Evolutionary conservation across 2,329 filamentous ascomycete species (phyloP), one percentile per base, ranked within the genome.

Genomic region (Cercospora nicotianae): DNA sequence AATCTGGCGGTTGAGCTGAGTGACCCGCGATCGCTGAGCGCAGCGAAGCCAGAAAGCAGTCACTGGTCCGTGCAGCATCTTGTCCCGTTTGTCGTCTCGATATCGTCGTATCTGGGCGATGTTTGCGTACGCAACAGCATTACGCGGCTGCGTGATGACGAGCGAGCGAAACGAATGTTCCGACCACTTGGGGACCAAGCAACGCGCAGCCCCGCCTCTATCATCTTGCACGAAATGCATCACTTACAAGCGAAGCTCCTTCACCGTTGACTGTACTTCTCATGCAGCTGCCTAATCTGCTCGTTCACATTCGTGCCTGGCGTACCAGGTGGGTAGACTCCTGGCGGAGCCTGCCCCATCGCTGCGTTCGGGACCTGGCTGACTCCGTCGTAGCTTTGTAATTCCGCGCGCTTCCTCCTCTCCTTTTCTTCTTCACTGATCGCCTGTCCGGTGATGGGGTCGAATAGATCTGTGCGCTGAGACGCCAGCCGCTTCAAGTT

Each of bases 401-500:
- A 80, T 23, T 91, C 91, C 16, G 90, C 87, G 75, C 89, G 89
- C 83, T 96, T 97, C 75, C 92, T 85, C 64, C 73, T 70, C 62
- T 69, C 68, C 92, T 85, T 66, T 67, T 72, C 72, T 53, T 71
- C 72, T 10, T 87, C 88, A 64, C 88, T 91, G 78, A 93, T 80
- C 1, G 87, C 84, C 72, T 90, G 85, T 1, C 91, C 91, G 0
- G 89, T 90, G 16, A 87, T 85, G 1, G 86, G 81, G 73, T 97
- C 94, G 73, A 97, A 97, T 18, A 97, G 87, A 75, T 97, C 94
- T 72, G 87, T 90, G 58, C 94, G 88, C 79, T 96, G 92, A 72
- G 92, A 94, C 26, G 94, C 93, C 62, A 98, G 85, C n/a, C 94
- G 90, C 83, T 98, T 98, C 70, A 98, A 86, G 78, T 98, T 97